A percentile compares a stretch with the other conserved stretches of the same genome.
phyloP scores from a whole-genome alignment of 2,329 filamentous ascomycete species.

The Ceratocystis eucalypticola region DNA sequence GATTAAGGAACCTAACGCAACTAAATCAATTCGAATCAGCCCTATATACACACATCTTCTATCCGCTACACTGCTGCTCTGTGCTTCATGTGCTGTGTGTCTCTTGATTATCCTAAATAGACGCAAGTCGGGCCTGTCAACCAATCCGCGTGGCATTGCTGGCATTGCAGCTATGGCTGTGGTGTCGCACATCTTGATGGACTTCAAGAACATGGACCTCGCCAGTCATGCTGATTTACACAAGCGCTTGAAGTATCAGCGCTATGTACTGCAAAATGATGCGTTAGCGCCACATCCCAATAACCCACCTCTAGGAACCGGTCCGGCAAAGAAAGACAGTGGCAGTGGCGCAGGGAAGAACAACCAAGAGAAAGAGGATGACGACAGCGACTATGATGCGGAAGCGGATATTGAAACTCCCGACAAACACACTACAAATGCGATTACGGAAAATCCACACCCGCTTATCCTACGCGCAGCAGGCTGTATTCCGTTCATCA shows the following conservation, averaged over 20 bases:
- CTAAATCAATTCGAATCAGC: slow-evolving; percentile 44
- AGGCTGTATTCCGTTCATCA: slow-evolving; percentile 48
- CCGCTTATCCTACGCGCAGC: slow-evolving; percentile 52
- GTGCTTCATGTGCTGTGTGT: slow-evolving; percentile 43
- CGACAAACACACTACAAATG: slow-evolving; percentile 25
- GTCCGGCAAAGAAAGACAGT: background rate
- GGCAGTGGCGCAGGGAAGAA: no score
- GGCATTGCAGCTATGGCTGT: slow-evolving; percentile 65
- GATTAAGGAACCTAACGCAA: slow-evolving; percentile 28
- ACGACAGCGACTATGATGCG: background rate
- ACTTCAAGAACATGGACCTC: slow-evolving; percentile 59
- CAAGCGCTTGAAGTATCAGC: slow-evolving; percentile 47
- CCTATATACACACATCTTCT: slow-evolving; percentile 48
- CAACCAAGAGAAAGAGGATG: background rate
- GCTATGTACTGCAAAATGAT: slow-evolving; percentile 57
- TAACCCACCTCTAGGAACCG: slow-evolving; percentile 27
- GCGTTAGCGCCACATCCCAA: slow-evolving; percentile 52
- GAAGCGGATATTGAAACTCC: background rate
- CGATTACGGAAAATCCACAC: slow-evolving; percentile 46
- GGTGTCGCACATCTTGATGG: slow-evolving; percentile 56
- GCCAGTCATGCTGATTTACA: slow-evolving; percentile 55
- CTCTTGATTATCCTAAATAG: slow-evolving; percentile 48
- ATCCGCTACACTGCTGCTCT: slow-evolving; percentile 41
- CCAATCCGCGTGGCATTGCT: slow-evolving; percentile 59
- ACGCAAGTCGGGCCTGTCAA: slow-evolving; percentile 50